phyloP scores from a whole-genome alignment of 2,329 filamentous ascomycete species.

The Curvularia hawaiiensis region DNA sequence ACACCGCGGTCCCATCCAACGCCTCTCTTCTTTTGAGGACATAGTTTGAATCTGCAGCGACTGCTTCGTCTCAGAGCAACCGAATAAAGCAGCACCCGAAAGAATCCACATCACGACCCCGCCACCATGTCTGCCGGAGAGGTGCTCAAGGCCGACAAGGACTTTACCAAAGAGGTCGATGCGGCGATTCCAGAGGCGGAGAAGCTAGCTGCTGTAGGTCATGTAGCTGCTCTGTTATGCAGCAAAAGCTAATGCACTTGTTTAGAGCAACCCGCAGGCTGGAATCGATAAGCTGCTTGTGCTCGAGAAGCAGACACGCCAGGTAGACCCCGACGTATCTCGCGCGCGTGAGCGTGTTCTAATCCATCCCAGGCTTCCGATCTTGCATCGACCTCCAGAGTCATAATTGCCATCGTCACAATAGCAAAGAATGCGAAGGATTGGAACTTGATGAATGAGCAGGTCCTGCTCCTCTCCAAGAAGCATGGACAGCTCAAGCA shows the following conservation, averaged over 20 bases:
- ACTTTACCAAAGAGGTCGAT: constrained; percentile 97
- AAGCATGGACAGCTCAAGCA: constrained; percentile 99
- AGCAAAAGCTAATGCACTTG: constrained; percentile 24
- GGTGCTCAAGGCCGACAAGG: constrained; percentile 92
- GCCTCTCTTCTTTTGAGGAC: not conserved
- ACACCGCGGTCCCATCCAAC: constrained; percentile 14
- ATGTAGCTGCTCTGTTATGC: not conserved
- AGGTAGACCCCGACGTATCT: constrained; percentile 61
- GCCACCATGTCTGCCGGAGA: constrained; percentile 76
- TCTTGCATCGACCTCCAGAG: constrained; percentile 89
- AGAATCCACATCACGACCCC: constrained; percentile 23
- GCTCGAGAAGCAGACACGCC: constrained; percentile 96
- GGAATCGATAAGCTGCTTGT: constrained; percentile 92
- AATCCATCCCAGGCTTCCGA: constrained; percentile 76
- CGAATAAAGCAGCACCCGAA: not conserved
- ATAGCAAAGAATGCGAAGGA: constrained; percentile 92
- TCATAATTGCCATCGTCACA: constrained; percentile 87
- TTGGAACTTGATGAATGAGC: constrained; percentile 95
- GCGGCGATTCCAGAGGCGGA: constrained; percentile 88
- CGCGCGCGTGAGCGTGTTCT: constrained; percentile 22
- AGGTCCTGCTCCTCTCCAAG: constrained; percentile 94
- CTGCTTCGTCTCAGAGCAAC: constrained; percentile 3
- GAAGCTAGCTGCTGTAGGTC: constrained; percentile 78
- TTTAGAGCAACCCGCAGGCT: constrained; percentile 75
- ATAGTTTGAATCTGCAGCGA: not conserved